phyloP scores from a whole-genome alignment of 2,329 filamentous ascomycete species.

The Cyclaneusma minus region DNA sequence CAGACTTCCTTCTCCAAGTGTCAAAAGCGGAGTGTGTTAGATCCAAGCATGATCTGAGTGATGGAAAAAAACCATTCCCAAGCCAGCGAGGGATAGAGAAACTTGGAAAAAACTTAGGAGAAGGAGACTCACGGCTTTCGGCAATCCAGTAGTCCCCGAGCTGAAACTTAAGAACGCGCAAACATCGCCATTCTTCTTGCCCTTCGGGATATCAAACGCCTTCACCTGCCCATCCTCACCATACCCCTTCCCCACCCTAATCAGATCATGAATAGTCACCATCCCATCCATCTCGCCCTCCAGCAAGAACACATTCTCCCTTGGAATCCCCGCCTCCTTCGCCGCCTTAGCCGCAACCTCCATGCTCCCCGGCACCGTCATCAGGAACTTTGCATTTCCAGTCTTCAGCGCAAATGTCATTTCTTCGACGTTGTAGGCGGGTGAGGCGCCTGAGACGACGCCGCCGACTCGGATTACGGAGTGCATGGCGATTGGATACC shows the following conservation, averaged over 20 bases:
- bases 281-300: conserved; percentile 36
- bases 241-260: conserved; percentile 17
- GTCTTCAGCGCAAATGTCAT: conserved; percentile 49
- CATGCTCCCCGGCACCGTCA: conserved; percentile 38
- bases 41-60: no score
- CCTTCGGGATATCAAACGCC: conserved; percentile 31
- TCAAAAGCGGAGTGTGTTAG: no score
- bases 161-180: conserved; percentile 36
- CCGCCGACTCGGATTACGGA: conserved; percentile 34
- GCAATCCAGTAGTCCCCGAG: conserved; percentile 31
- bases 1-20: no score
- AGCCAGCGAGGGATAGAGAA: no score
- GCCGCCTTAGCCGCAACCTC: conserved; percentile 37
- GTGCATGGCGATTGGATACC: conserved; percentile 50
- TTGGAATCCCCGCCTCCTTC: conserved; percentile 33
- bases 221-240: conserved; percentile 26
- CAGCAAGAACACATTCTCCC: conserved; percentile 36
- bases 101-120: neutral
- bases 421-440: conserved; percentile 52
- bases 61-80: no score
- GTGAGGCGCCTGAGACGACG: conserved; percentile 44
- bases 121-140: conserved; percentile 25
- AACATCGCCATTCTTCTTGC: conserved; percentile 38
- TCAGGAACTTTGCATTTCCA: conserved; percentile 37
- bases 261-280: conserved; percentile 26